These are phyloP conservation scores for Immersiporthe knoxdaviesiana DNA, from an alignment of 2,329 filamentous ascomycete genomes.

Conservation along the genomic window DNA sequence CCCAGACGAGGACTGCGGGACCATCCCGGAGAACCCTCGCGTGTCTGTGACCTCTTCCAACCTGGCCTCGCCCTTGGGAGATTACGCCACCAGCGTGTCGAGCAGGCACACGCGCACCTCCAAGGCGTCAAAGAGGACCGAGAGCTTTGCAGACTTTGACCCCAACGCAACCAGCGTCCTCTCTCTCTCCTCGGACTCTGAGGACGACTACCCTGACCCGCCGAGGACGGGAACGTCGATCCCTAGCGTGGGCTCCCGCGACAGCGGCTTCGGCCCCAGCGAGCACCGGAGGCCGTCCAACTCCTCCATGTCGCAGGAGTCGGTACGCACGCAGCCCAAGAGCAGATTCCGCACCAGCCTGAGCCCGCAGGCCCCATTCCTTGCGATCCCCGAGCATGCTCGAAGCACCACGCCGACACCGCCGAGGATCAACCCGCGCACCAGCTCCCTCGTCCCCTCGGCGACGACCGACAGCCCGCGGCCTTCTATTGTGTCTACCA, in stretches of 20 bases:
- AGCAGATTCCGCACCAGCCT: constrained; percentile 42
- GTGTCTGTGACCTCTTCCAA: constrained; percentile 36
- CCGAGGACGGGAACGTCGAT: constrained; percentile 41
- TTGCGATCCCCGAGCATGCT: constrained; percentile 42
- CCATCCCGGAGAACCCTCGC: constrained; percentile 35
- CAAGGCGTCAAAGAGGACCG: constrained; percentile 54
- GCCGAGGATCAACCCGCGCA: constrained; percentile 33
- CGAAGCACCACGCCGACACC: constrained; percentile 32
- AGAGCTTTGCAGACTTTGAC: constrained; percentile 55
- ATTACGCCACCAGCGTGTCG: constrained; percentile 56
- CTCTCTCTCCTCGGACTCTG: constrained; percentile 61
- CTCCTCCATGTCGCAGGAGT: constrained; percentile 23
- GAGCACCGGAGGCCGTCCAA: constrained; percentile 27
- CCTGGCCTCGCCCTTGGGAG: constrained; percentile 39
- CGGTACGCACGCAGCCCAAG: constrained; percentile 23
- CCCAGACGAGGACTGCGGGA: constrained; percentile 35
- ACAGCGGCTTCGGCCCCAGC: constrained; percentile 27
- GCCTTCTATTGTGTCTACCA: constrained; percentile 43
- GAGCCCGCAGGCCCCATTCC: constrained; percentile 46
- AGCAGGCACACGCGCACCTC: constrained; percentile 60
- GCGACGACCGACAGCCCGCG: constrained; percentile 36
- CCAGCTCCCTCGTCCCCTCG: constrained; percentile 37
- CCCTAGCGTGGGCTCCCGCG: constrained; percentile 36
- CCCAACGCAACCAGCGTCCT: constrained; percentile 59
- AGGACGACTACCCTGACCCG: constrained; percentile 46